A percentile compares a stretch with the other conserved stretches of the same genome.
Evolutionary conservation across 352 stramenopile genomes (phyloP).

Genomic region (Globisporangium takayamanum): DNA sequence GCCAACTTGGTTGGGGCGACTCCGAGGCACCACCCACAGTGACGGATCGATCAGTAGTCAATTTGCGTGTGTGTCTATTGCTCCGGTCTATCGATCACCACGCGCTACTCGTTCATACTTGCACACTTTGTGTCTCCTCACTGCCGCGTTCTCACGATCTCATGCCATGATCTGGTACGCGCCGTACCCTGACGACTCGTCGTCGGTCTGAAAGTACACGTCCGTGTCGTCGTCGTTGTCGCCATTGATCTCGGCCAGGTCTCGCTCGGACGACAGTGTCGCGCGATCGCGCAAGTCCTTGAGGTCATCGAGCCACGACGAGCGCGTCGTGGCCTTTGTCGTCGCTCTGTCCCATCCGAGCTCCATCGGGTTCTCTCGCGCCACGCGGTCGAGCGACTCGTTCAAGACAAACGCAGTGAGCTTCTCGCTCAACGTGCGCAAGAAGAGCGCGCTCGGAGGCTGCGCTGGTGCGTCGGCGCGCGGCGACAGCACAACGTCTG

Average conservation of each 20-base stretch:
- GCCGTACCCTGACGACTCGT: conserved; percentile 14
- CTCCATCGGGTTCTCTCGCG: conserved; percentile 18
- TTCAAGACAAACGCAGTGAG: conserved; percentile 22
- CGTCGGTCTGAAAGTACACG: conserved; percentile 19
- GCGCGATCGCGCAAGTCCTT: conserved; percentile 1
- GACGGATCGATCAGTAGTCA: too few species aligned
- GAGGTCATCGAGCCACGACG: conserved; percentile 9
- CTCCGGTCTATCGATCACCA: too few species aligned
- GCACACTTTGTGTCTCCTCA: not conserved
- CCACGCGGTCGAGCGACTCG: conserved; percentile 10
- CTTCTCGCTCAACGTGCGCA: conserved; percentile 18
- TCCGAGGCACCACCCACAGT: too few species aligned
- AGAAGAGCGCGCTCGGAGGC: conserved; percentile 3
- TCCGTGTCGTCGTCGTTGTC: conserved; percentile 11
- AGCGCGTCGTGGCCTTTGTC: not conserved
- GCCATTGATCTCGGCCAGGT: not conserved
- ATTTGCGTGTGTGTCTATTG: too few species aligned
- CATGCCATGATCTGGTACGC: conserved; percentile 21
- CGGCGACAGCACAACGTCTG: conserved; percentile 13
- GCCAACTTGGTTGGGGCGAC: too few species aligned
- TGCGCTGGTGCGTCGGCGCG: conserved; percentile 2
- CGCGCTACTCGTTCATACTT: not conserved
- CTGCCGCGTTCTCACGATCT: not conserved
- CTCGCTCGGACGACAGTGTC: not conserved
- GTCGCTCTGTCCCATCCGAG: conserved; percentile 15